Percentiles rank a stretch among this genome's conserved stretches.
Conservation (phyloP, 1,139 yeast species). For the Waltiozyma sp. region DNA sequence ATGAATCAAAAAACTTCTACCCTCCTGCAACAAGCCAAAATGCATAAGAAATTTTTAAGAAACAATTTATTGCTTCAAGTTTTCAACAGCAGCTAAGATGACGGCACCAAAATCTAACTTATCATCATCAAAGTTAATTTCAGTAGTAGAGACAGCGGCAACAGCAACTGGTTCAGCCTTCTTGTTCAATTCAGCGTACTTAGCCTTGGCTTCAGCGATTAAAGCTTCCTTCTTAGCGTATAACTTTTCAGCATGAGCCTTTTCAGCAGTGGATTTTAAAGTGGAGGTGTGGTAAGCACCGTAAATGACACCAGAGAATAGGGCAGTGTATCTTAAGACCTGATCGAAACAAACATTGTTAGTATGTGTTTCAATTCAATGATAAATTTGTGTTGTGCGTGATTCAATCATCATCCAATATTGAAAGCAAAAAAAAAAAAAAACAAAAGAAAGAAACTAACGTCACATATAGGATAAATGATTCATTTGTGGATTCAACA, state of each 20-base stretch:
- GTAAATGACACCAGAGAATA: slow-evolving; percentile 81
- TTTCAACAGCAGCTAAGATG: slow-evolving; percentile 35
- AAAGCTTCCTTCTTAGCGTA: slow-evolving; percentile 63
- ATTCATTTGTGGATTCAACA: slow-evolving; percentile 3
- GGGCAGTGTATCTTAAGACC: slow-evolving; percentile 87
- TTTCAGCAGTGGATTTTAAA: slow-evolving; percentile 49
- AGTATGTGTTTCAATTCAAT: neutral
- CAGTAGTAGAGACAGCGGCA: slow-evolving; percentile 19
- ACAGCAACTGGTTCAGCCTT: slow-evolving; percentile 20
- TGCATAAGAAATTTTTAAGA: neutral
- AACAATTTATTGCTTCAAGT: slow-evolving; percentile 12
- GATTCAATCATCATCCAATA: no score
- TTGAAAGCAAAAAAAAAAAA: no score
- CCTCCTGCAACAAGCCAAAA: neutral
- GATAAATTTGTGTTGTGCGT: no score
- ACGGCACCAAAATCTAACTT: slow-evolving; percentile 69
- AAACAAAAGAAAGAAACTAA: no score
- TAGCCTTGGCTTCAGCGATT: slow-evolving; percentile 80
- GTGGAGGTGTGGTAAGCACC: slow-evolving; percentile 81
- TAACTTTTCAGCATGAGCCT: slow-evolving; percentile 45
- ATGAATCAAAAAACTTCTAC: no score
- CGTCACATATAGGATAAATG: no score
- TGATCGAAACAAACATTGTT: slow-evolving; percentile 20
- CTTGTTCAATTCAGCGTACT: slow-evolving; percentile 64
- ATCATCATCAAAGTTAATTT: slow-evolving; percentile 79